Evolutionary conservation across 805 yeast genomes (phyloP).

Genomic region (Yueomyces sinensis): DNA sequence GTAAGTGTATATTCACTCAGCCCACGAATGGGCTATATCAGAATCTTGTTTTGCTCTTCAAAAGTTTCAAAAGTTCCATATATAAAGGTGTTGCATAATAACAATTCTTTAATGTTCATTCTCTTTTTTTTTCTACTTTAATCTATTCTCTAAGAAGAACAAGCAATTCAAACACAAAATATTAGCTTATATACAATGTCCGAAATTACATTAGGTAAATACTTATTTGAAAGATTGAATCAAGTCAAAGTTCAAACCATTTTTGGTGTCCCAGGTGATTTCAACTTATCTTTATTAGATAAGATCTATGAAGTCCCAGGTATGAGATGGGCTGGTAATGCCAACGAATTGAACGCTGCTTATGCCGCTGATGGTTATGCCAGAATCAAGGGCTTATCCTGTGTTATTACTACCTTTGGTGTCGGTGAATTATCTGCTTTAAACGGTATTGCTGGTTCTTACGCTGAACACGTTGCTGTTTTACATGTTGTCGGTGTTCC

Average conservation of each 20-base stretch:
- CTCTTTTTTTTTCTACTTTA: no score
- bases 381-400: slow-evolving; percentile 63
- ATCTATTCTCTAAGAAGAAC: no score
- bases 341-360: slow-evolving; percentile 82
- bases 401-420: slow-evolving; percentile 75
- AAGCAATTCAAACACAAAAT: no score
- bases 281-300: slow-evolving; percentile 59
- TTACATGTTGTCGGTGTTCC: slow-evolving; percentile 83
- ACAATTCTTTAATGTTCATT: no score
- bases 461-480: slow-evolving; percentile 80
- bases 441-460: slow-evolving; percentile 80
- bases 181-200: no score
- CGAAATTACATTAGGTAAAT: slow-evolving; percentile 57
- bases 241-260: slow-evolving; percentile 60
- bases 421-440: slow-evolving; percentile 80
- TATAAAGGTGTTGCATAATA: no score
- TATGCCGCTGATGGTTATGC: slow-evolving; percentile 79
- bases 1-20: no score
- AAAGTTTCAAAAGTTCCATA: no score
- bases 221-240: slow-evolving; percentile 63
- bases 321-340: slow-evolving; percentile 81
- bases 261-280: slow-evolving; percentile 76
- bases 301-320: slow-evolving; percentile 64
- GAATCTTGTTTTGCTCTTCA: no score
- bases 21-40: no score